Evolutionary conservation across 1,139 yeast species (phyloP).

Genomic region (Pichia sp.): DNA sequence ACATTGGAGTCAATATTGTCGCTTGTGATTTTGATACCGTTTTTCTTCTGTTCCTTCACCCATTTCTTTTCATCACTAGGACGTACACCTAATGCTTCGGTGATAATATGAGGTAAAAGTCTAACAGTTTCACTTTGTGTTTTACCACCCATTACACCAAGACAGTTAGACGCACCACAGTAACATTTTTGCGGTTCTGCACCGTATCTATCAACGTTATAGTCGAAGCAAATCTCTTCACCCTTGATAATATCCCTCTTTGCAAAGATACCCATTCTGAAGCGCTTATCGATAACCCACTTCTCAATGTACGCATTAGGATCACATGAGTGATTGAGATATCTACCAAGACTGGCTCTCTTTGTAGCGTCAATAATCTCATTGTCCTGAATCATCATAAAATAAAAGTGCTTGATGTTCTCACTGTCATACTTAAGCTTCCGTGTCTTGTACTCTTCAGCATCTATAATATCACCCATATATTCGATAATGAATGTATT

Average conservation of each 20-base stretch:
- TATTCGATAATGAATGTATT: constrained; percentile 81
- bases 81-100: constrained; percentile 81
- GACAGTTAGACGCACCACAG: constrained; percentile 89
- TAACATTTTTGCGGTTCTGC: constrained; percentile 91
- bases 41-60: constrained; percentile 52
- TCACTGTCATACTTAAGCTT: constrained; percentile 66
- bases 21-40: constrained; percentile 38
- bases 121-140: constrained; percentile 91
- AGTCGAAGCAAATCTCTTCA: constrained; percentile 92
- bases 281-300: constrained; percentile 91
- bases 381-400: constrained; percentile 93
- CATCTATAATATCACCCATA: constrained; percentile 89
- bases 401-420: constrained; percentile 82
- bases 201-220: constrained; percentile 94
- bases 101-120: constrained; percentile 70
- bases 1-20: constrained; percentile 51
- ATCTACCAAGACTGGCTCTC: constrained; percentile 82
- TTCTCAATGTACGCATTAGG: constrained; percentile 95
- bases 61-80: constrained; percentile 57
- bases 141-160: constrained; percentile 92
- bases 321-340: constrained; percentile 89
- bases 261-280: constrained; percentile 93
- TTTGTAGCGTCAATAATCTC: constrained; percentile 92
- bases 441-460: constrained; percentile 59
- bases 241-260: constrained; percentile 65